Base-by-base conservation (phyloP, 805 yeast genomes). In the Candida ponderosae region DNA sequence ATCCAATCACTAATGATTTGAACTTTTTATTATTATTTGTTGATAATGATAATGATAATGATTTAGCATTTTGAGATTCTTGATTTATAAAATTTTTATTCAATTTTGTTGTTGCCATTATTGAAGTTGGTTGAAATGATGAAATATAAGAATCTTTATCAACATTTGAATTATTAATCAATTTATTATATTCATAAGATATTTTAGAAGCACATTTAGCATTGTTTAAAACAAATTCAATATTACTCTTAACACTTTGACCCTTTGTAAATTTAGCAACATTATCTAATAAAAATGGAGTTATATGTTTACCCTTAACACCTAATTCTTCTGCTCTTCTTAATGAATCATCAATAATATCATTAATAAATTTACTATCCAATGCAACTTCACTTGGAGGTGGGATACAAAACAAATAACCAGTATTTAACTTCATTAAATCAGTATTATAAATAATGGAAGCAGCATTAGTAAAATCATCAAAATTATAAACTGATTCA, bases 401-500 rank as follows among this genome's bases (percentile, higher is more conserved):
- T 0, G 96, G 96, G 10, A 84, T 69, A 53, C 96, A 87, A 47
- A 87, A 76, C 10, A 88, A 69, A 40, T 68, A 74, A 1, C 96
- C 96, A n/a, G 81, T 72, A 0, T 63, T 50, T 41, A 85, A 59
- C 0, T 64, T 60, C 70, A 87, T 64, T 2, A 48, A 38, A 8
- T 63, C 57, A 16, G 74, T 76, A 15, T 63, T 55, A 45, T 72
- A 57, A 14, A 87, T 67, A 31, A 81, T 65, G 6, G 56, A 49
- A 0, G 96, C 96, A 1, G 90, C 87, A 16, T 74, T 72, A 3
- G 42, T 41, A 36, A 76, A 69, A 5, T 64, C 46, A n/a, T 54
- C 47, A 46, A 86, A 79, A 18, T 69, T 65, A 53, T 74, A 82
- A 0, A 94, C 94, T 1, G 93, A 81, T 34, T 46, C 45, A 4